Base-by-base conservation (phyloP, 2,329 filamentous ascomycete species). In the Diaporthe sp. region DNA sequence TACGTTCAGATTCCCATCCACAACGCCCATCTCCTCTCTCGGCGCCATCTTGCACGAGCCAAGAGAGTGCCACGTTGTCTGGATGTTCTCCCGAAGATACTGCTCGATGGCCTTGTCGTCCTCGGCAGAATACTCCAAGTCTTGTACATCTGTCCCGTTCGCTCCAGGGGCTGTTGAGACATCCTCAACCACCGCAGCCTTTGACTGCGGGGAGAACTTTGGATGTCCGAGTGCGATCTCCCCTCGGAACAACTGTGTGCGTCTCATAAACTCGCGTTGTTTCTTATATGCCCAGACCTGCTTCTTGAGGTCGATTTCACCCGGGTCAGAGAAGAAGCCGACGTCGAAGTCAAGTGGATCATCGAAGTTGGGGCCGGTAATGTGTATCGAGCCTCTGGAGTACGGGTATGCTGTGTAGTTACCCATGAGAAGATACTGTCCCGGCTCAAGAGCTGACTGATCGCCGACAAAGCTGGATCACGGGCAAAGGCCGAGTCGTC, bases 231-330 rank as follows among this genome's bases (percentile, higher is more conserved):
- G 76, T 5, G 83, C 80, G 6, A 87, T 49, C 78, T 89, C 86
- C 79, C 90, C 85, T 75, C 85, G 79, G 82, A 88, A 92, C 76
- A 87, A 84, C 2, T 86, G 81, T 79, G 90, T 89, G 15, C 90
- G 88, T 6, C 91, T 87, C 31, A 87, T 84, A 72, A 93, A 87
- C 81, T 92, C 91, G 3, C 92, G 89, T 13, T 87, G 85, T 79
- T 88, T 89, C 82, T 93, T 93, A 83, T 93, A 93, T 0, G 85
- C 88, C 90, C 90, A 92, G 12, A 91, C 79, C 17, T 90, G 87
- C 79, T 88, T 90, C 81, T 89, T 88, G 37, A 92, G 53, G 79
- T 93, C 91, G 31, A 90, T 82, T 3, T 85, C 85, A 25, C 86
- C 76, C 17, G 84, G 79, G 73, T 92, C 88, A 8, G 83, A 86